Base-by-base conservation (phyloP, 1,139 yeast genomes). In the Candida smagusa region DNA sequence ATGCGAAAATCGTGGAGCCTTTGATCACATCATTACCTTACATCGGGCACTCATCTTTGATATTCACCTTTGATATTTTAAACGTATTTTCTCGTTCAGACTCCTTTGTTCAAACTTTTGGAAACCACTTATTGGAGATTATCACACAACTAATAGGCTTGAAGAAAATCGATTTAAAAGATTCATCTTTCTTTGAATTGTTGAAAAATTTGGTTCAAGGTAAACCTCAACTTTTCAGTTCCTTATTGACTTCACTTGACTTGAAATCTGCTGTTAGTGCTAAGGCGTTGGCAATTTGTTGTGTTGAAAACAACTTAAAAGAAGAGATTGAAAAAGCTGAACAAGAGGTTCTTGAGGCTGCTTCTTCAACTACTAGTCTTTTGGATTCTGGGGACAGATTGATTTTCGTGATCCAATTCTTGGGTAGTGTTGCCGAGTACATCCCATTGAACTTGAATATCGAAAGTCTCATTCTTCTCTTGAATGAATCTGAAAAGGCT, bases 391-490 rank as follows among this genome's bases (percentile, higher is more conserved):
- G 40, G 11, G 47, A 50, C 12, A 42, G 47, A 11, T 43, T 63
- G 19, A 46, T 61, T 9, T 66, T 63, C 41, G 56, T 52, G 38
- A 61, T 62, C 41, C 70, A 52, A 39, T 74, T 71, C 34, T 54
- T 79, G 36, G 83, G 81, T 3, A 66, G 68, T 41, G 62, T 75
- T 12, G 73, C 74, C 5, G 61, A 63, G 36, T 21, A 36, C 37
- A 9, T 31, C 31, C 12, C 35, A 6, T 39, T 48, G 31, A 19
- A 37, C 11, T 30, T 48, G 6, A 36, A 27, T 8, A 28, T 41
- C 3, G 34, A 28, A 2, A 30, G 38, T 24, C 34, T 46, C n/a
- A 30, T 47, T 12, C 25, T 34, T 2, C 34, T 46, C 7, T 36
- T 47, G 25, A 41, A 44, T 19, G 41, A 43, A 36, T 9, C 25